Evolutionary conservation across 805 yeast species (phyloP).

Genomic region (Tetrapisispora taiwanensis): DNA sequence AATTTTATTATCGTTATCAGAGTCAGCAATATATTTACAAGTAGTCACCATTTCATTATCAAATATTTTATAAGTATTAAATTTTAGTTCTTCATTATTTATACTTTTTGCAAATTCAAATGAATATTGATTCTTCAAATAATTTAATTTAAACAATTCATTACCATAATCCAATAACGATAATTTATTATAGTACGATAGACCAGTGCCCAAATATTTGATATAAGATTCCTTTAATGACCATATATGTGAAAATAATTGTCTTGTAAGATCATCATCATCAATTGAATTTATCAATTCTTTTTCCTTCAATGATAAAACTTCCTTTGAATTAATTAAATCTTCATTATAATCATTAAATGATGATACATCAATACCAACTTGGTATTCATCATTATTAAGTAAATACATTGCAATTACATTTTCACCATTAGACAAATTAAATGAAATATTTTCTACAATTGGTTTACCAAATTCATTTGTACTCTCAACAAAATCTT

Average conservation of each 20-base stretch:
- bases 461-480: constrained; percentile 51
- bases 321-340: constrained; percentile 33
- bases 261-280: constrained; percentile 6
- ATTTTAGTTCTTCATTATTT: not conserved
- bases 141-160: not conserved
- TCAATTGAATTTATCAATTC: constrained; percentile 8
- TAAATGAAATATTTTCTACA: constrained; percentile 33
- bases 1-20: not conserved
- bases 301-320: constrained; percentile 34
- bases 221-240: constrained; percentile 71
- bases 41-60: not conserved
- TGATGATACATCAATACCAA: constrained; percentile 43
- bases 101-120: not conserved
- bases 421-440: constrained; percentile 49
- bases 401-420: constrained; percentile 37
- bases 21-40: not conserved
- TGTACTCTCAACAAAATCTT: constrained; percentile 14
- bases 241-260: constrained; percentile 53
- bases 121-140: not conserved
- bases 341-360: constrained; percentile 17
- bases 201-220: constrained; percentile 56
- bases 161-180: not conserved
- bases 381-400: constrained; percentile 19
- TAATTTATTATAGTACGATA: constrained; percentile 26
- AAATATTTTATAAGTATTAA: not conserved